Evolutionary conservation across 2,329 filamentous ascomycete genomes (phyloP).

Genomic region (Pseudomassariella vexata): DNA sequence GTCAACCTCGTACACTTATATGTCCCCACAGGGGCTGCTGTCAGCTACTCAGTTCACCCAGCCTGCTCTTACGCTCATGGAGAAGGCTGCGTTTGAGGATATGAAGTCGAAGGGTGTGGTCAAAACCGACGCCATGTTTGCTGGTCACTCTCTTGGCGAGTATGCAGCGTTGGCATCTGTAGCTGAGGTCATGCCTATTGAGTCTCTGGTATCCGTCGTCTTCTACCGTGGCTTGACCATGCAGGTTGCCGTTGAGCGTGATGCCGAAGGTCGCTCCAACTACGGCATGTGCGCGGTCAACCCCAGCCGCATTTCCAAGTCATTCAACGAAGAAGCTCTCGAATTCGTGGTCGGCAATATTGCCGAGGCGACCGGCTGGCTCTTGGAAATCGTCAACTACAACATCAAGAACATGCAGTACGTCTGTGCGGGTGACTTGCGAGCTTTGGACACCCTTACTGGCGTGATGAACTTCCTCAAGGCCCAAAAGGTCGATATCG

Average conservation of each 20-base stretch:
- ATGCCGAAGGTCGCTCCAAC: constrained; percentile 87
- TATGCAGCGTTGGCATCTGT: constrained; percentile 95
- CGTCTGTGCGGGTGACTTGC: constrained; percentile 65
- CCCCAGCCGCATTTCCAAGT: constrained; percentile 95
- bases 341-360: constrained; percentile 97
- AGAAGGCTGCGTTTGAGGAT: constrained; percentile 98
- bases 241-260: constrained; percentile 98
- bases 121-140: constrained; percentile 93
- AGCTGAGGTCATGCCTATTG: constrained; percentile 99
- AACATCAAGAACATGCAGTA: constrained; percentile 74
- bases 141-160: constrained; percentile 95
- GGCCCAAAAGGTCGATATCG: constrained; percentile 94
- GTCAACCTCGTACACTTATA: constrained; percentile 94
- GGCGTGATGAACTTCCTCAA: constrained; percentile 94
- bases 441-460: constrained; percentile 65
- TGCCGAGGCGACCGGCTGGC: constrained; percentile 86
- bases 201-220: constrained; percentile 94
- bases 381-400: constrained; percentile 98
- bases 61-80: constrained; percentile 95
- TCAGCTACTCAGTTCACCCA: constrained; percentile 99
- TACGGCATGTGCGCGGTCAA: constrained; percentile 99
- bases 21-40: constrained; percentile 86
- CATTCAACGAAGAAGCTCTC: constrained; percentile 94
- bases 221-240: constrained; percentile 99
- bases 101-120: constrained; percentile 97